phyloP scores from a whole-genome alignment of 2,329 filamentous ascomycete genomes.

The Sporothrix phasma region DNA sequence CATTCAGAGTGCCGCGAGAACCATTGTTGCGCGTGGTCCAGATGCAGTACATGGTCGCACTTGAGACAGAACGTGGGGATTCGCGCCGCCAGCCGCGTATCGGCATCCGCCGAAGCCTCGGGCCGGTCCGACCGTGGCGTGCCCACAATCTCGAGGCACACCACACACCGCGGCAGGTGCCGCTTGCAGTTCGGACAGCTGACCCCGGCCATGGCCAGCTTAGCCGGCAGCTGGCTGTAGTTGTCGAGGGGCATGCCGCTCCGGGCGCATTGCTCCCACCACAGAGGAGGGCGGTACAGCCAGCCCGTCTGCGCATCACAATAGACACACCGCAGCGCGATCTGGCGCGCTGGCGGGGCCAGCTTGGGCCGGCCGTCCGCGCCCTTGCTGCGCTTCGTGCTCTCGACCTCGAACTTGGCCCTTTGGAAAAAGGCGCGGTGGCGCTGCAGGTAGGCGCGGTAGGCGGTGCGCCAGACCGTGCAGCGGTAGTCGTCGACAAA shows the following conservation, averaged over 20 bases:
- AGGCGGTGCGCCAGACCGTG: conserved; percentile 60
- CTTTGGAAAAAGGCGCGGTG: conserved; percentile 66
- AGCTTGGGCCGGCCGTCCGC: conserved; percentile 46
- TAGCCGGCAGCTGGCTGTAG: conserved; percentile 47
- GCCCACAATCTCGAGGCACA: conserved; percentile 58
- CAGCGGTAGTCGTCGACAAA: conserved; percentile 72
- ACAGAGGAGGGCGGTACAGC: conserved; percentile 20
- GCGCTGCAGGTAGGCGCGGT: conserved; percentile 61
- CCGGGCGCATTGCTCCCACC: background rate
- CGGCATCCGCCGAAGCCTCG: conserved; percentile 39
- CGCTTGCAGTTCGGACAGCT: conserved; percentile 58
- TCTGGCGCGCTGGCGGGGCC: conserved; percentile 55
- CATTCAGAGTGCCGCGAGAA: conserved; percentile 56
- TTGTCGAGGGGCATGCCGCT: conserved; percentile 1
- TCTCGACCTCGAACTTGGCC: conserved; percentile 68
- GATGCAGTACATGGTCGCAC: conserved; percentile 58
- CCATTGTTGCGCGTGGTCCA: conserved; percentile 59
- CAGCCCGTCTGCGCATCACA: conserved; percentile 53
- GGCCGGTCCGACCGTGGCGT: conserved; percentile 51
- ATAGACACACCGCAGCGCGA: conserved; percentile 67
- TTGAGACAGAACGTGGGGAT: conserved; percentile 61
- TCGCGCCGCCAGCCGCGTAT: conserved; percentile 39
- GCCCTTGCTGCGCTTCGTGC: conserved; percentile 54
- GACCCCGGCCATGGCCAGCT: conserved; percentile 48
- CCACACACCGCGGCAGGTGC: conserved; percentile 56